phyloP scores from a whole-genome alignment of 1,284 basidiomycete genomes.

The Tilletia indica region DNA sequence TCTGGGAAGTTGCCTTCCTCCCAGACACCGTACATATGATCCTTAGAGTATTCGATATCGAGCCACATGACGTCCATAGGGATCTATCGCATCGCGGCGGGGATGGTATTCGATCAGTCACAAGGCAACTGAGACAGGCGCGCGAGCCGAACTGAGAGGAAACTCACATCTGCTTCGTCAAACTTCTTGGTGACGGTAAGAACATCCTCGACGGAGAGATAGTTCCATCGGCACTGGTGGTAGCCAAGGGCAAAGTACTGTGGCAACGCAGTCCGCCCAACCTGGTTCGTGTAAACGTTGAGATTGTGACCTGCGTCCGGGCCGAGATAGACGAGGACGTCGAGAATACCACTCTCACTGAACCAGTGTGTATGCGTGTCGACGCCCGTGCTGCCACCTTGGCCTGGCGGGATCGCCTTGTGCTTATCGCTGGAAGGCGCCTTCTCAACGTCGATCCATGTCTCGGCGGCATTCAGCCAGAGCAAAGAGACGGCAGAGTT shows the following conservation, averaged over 20 bases:
- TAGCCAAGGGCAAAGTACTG: slow-evolving; percentile 89
- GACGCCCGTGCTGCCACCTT: slow-evolving; percentile 21
- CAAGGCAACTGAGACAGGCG: background rate
- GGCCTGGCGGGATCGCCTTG: background rate
- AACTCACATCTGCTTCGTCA: slow-evolving; percentile 71
- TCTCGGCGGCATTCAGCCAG: slow-evolving; percentile 86
- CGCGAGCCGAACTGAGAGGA: too few species aligned
- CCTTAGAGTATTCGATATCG: slow-evolving; percentile 85
- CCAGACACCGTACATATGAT: slow-evolving; percentile 98
- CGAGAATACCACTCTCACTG: slow-evolving; percentile 92
- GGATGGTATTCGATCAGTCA: slow-evolving; percentile 67
- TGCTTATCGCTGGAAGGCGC: background rate
- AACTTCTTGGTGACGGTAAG: slow-evolving; percentile 81
- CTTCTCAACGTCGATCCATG: slow-evolving; percentile 82
- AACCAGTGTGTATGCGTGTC: slow-evolving; percentile 75
- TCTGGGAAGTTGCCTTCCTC: slow-evolving; percentile 86
- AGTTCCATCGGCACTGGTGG: slow-evolving; percentile 99
- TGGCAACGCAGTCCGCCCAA: slow-evolving; percentile 81
- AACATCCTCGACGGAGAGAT: slow-evolving; percentile 84
- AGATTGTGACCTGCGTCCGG: slow-evolving; percentile 79
- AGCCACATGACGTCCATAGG: slow-evolving; percentile 98
- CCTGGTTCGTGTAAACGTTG: slow-evolving; percentile 77
- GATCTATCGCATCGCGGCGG: slow-evolving; percentile 59
- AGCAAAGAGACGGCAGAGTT: slow-evolving; percentile 78
- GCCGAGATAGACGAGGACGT: slow-evolving; percentile 88